phyloP scores from a whole-genome alignment of 768 basidiomycete genomes.

The Exidia glandulosa region DNA sequence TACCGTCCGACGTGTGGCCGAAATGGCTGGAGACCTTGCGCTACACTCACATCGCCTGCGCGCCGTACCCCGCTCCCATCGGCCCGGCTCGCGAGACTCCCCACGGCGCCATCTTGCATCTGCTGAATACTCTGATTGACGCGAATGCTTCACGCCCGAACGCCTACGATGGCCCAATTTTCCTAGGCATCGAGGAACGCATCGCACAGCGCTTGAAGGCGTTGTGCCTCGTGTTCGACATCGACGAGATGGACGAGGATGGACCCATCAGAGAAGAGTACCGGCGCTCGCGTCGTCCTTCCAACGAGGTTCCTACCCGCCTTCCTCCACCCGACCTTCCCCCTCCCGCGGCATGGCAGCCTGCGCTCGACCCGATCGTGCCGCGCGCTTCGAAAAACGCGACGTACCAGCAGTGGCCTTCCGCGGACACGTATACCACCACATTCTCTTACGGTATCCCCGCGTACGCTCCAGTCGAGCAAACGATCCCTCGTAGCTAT shows the following conservation, averaged over 20 bases:
- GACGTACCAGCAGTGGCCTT: not conserved
- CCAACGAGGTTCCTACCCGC: not conserved
- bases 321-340: not conserved
- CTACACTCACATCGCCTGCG: not conserved
- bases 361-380: not conserved
- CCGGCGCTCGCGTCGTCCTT: constrained; percentile 50
- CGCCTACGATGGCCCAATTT: constrained; percentile 47
- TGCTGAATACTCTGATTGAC: not conserved
- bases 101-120: not conserved
- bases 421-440: not conserved
- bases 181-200: constrained; percentile 60
- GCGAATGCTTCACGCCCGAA: not conserved
- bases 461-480: not conserved
- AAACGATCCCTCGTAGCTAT: not conserved
- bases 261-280: constrained; percentile 77
- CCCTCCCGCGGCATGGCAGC: not conserved
- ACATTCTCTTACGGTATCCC: not conserved
- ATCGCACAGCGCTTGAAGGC: constrained; percentile 40
- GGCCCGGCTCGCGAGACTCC: not conserved
- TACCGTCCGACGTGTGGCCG: not conserved
- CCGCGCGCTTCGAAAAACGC: no score
- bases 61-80: not conserved
- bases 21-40: not conserved
- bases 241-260: constrained; percentile 49
- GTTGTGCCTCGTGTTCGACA: constrained; percentile 52